Evolutionary conservation across 2,329 filamentous ascomycete species (phyloP), one percentile per base, ranked within the genome.

Genomic region (Diaporthe sp.): DNA sequence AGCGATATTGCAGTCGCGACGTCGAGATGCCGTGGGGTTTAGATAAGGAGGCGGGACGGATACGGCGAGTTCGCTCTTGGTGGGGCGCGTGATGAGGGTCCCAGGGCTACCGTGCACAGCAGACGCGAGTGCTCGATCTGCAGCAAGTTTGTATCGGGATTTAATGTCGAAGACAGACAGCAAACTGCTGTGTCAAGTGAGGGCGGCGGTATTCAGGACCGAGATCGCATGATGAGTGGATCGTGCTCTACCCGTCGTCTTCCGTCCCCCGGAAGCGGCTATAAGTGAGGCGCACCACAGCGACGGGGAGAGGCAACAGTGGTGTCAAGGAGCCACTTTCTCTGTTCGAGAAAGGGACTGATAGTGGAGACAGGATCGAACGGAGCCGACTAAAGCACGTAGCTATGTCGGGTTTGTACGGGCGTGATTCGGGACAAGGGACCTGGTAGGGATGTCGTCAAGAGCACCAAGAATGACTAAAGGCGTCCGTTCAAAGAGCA

Each of bases 221-320:
- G 67, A 72, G 67, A 72, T 76, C 58, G 67, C 75, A 76, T 75
- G 67, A 60, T 75, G 72, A 31, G 58, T 71, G 72, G 47, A 71
- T 53, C 55, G 49, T 65, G 47, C 34, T 25, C 31, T 55, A 44
- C 13, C 58, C 71, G 58, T 57, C 49, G 72, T 61, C 58, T 58
- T 71, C 42, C 44, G 57, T 67, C 22, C 49, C 65, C 71, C 63
- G 12, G 49, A 15, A 53, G 51, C 37, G 44, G 57, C 20, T 73
- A 37, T 51, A 25, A 55, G 61, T 63, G 75, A 70, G 22, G 73
- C 65, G 49, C 53, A 74, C 25, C 47, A 39, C 49, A 51, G 34
- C 44, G 55, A 28, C 58, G 47, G 37, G 55, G 51, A 47, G 58
- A 28, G 60, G 67, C 51, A 22, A 42, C 20, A 53, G 58, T 65